Evolutionary conservation across 2,329 filamentous ascomycete genomes (phyloP), one percentile per base, ranked within the genome.

Genomic region (Fusarium haematococcum): DNA sequence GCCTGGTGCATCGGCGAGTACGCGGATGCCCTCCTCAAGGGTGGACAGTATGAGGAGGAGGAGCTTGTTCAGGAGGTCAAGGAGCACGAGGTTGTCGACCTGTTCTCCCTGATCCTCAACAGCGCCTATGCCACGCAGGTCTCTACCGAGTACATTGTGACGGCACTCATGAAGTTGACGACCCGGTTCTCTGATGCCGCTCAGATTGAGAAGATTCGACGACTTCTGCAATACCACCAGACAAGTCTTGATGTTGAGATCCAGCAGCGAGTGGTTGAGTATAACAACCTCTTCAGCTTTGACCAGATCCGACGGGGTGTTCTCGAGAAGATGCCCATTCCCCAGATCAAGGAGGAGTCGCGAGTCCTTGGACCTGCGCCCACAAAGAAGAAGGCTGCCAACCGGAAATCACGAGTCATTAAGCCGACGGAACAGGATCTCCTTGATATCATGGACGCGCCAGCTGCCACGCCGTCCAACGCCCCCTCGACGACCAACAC

Each of bases 1-100:
- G 93, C 97, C 8, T 99, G 97, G 97, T 97, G 97, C 63, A 98
- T 99, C 81, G 97, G 97, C 80, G 97, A 99, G 85, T 99, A 95
- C 80, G 96, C 95, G 14, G 97, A 99, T 83, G 91, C 93, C 23
- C 88, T 99, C n/a, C 88, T 99, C 39, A 91, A 91, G 69, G 95
- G 95, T 39, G 95, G 95, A 1, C 93, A 97, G 78, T 98, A 97
- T 76, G 96, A 98, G 82, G 95, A 98, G 80, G 95, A 97, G 82
- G 96, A 98, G 79, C 87, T 97, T 33, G 95, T 97, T 14, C 85
- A 88, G 70, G 88, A 89, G 78, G 93, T 99, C 70, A 94, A 93
- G 80, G 94, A 98, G 83, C 92, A 91, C 78, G 97, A 99, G 80
- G 89, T 99, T 69, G 90, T 98, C 39, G 97, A 98, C 81, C 86